Base-by-base conservation (phyloP, 2,329 filamentous ascomycete genomes). In the Alternaria gaisen region DNA sequence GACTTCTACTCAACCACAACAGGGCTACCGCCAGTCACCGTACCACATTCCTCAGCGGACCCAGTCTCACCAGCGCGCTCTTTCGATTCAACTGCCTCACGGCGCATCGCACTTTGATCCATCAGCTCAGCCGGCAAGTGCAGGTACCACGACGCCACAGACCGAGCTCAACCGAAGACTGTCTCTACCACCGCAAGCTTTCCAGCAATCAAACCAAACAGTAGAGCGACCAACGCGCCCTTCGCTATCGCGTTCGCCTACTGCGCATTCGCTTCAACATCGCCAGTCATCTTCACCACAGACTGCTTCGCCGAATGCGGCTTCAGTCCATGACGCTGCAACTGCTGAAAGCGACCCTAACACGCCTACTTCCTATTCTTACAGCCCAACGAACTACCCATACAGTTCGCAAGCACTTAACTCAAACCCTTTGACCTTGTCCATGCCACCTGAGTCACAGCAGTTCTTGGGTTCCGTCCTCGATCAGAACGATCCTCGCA, bases 371-470 rank as follows among this genome's bases (percentile, higher is more conserved):
- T 65, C 70, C 1, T 65, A 65, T 16, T 58, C 71, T 0, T 69
- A 66, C 40, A 71, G 67, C 54, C 58, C 68, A 5, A 58, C 64
- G 38, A 68, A 53, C 36, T 77, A 72, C 41, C 67, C 76, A 6
- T 66, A 71, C 24, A 64, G 59, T 24, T 69, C 71, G 9, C 74
- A 75, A 53, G 64, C 72, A n/a, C 43, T 78, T 22, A 72, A 71
- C 59, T 72, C 77, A 46, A 79, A 79, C 42, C 83, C 83, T 10
- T 77, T 87, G 55, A 83, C 82, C 2, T 81, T 82, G 41, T 77
- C 81, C 4, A 73, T 87, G 22, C 84, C 86, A 22, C 73, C 81
- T 4, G 83, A 87, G 65, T 80, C 84, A 2, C 85, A 87, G 70
- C 83, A 85, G 68, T 76, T 87, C 18, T 76, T 87, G 6, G 84